Evolutionary conservation across 2,329 filamentous ascomycete species (phyloP), one percentile per base, ranked within the genome.

Genomic region (Xylaria arbuscula): DNA sequence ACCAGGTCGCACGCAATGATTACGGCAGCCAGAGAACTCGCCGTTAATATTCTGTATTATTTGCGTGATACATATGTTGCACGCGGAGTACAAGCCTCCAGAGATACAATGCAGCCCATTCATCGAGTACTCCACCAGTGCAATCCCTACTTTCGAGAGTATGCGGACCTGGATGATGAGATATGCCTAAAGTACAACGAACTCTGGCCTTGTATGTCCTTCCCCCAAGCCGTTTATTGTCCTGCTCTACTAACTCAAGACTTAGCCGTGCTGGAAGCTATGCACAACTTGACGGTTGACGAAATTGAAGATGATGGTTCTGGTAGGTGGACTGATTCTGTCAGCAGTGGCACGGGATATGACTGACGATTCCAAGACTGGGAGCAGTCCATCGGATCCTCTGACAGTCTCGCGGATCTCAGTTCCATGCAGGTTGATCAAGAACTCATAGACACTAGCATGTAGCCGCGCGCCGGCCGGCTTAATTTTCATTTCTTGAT

Each of bases 251-350:
- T 68, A 42, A 73, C 76, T 63, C 15, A 15, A 62, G 24, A 24
- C 34, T 32, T 59, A 84, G 83, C 61, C 47, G 80, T 87, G 3
- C 68, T 85, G 13, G 82, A 83, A 15, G 75, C 80, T n/a, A 82
- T 92, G 73, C 82, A 81, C 45, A 81, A 80, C 56, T 78, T 91
- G n/a, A 81, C 86, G 51, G 83, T 88, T 17, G 87, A 89, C 57
- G 85, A 88, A 67, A 75, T 87, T 64, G 87, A 89, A 69, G 87
- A 89, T 61, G 87, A 89, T 62, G 86, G 80, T 72, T 88, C 87
- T 72, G 87, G 87, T 88, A 86, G 80, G 86, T 85, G 76, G 70
- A 81, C 78, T 72, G 79, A 80, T 73, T 80, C 77, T 72, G 78
- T 76, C 53, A 81, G 78, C 67, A 74, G 78, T 56, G 76, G 76